phyloP scores from a whole-genome alignment of 768 basidiomycete species.

The Polyporus arcularius region DNA sequence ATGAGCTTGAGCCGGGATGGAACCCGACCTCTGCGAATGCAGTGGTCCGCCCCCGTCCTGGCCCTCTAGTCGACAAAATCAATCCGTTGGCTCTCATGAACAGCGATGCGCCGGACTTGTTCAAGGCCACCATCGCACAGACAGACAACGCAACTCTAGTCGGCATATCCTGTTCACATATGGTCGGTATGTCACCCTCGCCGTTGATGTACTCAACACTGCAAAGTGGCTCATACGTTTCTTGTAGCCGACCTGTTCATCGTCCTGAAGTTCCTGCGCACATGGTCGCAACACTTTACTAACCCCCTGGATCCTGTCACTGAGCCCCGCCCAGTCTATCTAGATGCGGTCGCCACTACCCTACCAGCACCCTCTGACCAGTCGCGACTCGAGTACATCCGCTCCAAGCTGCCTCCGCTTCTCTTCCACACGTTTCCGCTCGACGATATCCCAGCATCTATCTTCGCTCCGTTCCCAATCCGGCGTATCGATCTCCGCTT shows the following conservation, averaged over 20 bases:
- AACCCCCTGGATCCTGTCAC: not conserved
- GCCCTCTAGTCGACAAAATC: not conserved
- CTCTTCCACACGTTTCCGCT: conserved; percentile 3
- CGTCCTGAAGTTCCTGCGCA: not conserved
- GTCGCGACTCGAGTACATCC: not conserved
- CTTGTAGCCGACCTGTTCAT: not conserved
- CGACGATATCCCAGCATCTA: not conserved
- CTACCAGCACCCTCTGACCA: not conserved
- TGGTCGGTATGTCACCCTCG: not conserved
- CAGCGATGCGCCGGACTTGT: not conserved
- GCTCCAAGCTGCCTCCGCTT: not conserved
- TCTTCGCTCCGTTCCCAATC: conserved; percentile 2
- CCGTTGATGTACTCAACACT: too few relatives aligned
- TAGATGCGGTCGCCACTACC: not conserved
- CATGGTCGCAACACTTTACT: not conserved
- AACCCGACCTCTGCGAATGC: not conserved
- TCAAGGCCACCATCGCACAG: not conserved
- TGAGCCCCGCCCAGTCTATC: not conserved
- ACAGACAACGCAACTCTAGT: not conserved
- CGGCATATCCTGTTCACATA: conserved; percentile 2
- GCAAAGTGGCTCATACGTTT: too few relatives aligned
- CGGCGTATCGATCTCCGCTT: not conserved
- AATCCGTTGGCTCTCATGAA: not conserved
- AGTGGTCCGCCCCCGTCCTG: not conserved
- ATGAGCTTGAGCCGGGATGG: not conserved